Percentiles rank a stretch among this genome's conserved stretches.
Conservation (phyloP, 2,329 filamentous ascomycete genomes). For the Ophiostoma montium region DNA sequence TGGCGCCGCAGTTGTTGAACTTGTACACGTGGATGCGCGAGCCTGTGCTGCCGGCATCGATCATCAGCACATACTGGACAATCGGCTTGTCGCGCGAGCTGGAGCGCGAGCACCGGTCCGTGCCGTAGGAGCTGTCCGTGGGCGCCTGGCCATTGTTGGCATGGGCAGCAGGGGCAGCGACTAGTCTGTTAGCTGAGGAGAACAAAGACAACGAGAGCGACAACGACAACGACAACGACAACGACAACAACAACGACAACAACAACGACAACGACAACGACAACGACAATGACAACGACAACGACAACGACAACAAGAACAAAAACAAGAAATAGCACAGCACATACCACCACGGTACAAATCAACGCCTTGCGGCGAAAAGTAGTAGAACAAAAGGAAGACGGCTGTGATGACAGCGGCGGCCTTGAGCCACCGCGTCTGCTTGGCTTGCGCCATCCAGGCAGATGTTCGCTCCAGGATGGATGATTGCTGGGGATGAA, state of each 20-base stretch:
- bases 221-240: too few species aligned
- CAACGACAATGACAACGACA: background rate
- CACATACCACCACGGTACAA: slow-evolving; percentile 33
- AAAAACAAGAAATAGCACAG: background rate
- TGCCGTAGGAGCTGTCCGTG: slow-evolving; percentile 48
- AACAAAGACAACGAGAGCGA: background rate
- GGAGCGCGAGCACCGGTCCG: slow-evolving; percentile 67
- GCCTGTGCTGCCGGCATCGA: slow-evolving; percentile 94
- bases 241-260: too few species aligned
- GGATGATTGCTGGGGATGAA: slow-evolving; percentile 30
- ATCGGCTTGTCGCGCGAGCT: slow-evolving; percentile 81
- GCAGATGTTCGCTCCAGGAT: slow-evolving; percentile 39
- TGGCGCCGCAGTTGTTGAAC: slow-evolving; percentile 95
- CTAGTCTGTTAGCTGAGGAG: background rate
- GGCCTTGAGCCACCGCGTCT: slow-evolving; percentile 51
- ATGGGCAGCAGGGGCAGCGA: background rate
- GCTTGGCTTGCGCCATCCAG: slow-evolving; percentile 50
- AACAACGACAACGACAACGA: background rate
- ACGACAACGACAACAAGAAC: too few species aligned
- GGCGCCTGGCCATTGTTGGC: slow-evolving; percentile 34
- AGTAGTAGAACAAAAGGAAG: slow-evolving; percentile 48
- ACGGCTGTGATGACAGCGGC: slow-evolving; percentile 46
- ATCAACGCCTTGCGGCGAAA: slow-evolving; percentile 44
- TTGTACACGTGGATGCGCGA: slow-evolving; percentile 97
- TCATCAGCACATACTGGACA: slow-evolving; percentile 96